Conservation (phyloP, 2,329 filamentous ascomycete species). For the Endocalyx cinctus region DNA sequence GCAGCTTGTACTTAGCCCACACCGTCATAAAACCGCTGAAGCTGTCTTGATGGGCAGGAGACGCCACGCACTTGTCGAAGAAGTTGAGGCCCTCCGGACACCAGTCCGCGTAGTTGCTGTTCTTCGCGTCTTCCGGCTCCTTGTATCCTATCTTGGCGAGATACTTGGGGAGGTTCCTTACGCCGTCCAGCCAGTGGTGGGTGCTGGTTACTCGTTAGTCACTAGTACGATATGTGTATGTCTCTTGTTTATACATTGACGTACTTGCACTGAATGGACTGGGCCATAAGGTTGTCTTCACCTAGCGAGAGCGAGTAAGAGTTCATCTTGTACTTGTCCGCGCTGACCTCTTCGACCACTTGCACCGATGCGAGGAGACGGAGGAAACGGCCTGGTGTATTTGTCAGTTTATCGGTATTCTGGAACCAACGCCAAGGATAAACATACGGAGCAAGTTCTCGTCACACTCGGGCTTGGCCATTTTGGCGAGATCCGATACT, state of each 20-base stretch:
- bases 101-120: conserved; percentile 10
- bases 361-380: conserved; percentile 47
- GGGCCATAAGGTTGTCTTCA: not conserved
- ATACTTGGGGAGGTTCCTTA: conserved; percentile 11
- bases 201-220: conserved; percentile 2
- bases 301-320: conserved; percentile 1
- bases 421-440: too few species aligned
- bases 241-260: too few species aligned
- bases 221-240: not conserved
- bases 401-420: too few species aligned
- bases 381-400: conserved; percentile 2
- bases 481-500: not conserved
- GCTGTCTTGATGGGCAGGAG: conserved; percentile 8
- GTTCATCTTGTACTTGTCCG: not conserved
- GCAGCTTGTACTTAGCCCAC: conserved; percentile 9
- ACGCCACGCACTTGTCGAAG: conserved; percentile 12
- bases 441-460: not conserved
- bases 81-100: conserved; percentile 13
- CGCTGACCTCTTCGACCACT: conserved; percentile 30
- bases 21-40: conserved; percentile 19
- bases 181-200: conserved; percentile 5
- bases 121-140: conserved; percentile 12
- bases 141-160: conserved; percentile 14
- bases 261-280: not conserved
- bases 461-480: not conserved